Evolutionary conservation across 1,284 basidiomycete genomes (phyloP).

Genomic region (Cutaneotrichosporon dermatis): DNA sequence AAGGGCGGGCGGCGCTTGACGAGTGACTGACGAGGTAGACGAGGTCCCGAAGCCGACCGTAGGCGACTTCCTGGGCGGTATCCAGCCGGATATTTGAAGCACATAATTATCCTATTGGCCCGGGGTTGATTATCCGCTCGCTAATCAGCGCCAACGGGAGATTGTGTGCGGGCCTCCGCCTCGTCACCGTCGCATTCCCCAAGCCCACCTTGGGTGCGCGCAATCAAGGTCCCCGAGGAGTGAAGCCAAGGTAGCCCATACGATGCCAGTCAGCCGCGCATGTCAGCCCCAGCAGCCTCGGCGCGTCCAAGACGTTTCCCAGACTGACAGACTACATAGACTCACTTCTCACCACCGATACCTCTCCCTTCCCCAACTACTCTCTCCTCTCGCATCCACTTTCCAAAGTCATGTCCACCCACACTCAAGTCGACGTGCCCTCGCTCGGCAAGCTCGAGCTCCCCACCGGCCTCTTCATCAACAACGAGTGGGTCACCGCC

Average conservation of each 20-base stretch:
- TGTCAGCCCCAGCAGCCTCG: neutral
- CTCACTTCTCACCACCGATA: neutral
- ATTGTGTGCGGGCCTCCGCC: neutral
- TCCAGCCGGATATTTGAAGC: too few relatives aligned
- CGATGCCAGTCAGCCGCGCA: too few relatives aligned
- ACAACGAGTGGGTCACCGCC: slow-evolving; percentile 37
- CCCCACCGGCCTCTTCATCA: slow-evolving; percentile 79
- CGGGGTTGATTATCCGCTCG: neutral
- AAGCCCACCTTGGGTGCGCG: too few relatives aligned
- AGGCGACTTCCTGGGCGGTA: neutral
- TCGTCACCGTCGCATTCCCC: too few relatives aligned
- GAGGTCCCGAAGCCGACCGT: neutral
- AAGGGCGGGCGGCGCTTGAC: neutral
- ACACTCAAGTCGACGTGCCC: slow-evolving; percentile 25
- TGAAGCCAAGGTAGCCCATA: too few relatives aligned
- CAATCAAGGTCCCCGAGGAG: too few relatives aligned
- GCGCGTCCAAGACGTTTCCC: neutral
- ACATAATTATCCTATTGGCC: neutral
- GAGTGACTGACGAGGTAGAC: neutral
- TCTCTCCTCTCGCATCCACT: neutral
- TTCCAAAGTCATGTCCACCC: slow-evolving; percentile 9
- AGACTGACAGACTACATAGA: neutral
- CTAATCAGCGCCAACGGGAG: neutral
- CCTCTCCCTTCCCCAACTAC: neutral
- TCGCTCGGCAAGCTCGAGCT: slow-evolving; percentile 54